These are phyloP conservation scores for Fusarium avenaceum DNA, from an alignment of 2,329 filamentous ascomycete genomes.

Conservation along the genomic window DNA sequence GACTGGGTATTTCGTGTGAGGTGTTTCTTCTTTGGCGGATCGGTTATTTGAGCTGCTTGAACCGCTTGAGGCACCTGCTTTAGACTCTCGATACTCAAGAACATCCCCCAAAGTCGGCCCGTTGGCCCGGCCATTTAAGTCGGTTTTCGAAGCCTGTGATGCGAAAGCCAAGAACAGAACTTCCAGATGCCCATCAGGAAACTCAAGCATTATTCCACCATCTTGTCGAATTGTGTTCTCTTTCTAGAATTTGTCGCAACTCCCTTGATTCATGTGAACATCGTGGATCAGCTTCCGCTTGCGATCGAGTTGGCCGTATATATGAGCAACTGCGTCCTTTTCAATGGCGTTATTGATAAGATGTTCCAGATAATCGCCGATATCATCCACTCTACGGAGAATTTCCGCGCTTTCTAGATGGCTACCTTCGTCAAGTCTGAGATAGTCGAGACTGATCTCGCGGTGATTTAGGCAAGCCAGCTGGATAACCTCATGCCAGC, in stretches of 20 bases:
- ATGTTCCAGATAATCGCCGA: neutral
- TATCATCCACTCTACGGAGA: neutral
- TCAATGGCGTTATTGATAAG: neutral
- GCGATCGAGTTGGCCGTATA: neutral
- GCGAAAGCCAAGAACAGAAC: neutral
- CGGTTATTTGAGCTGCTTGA: neutral
- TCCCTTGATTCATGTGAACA: conserved; percentile 8
- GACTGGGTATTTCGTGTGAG: neutral
- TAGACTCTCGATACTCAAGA: neutral
- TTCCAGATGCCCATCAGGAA: neutral
- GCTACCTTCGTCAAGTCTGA: neutral
- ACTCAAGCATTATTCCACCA: conserved; percentile 1
- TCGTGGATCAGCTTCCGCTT: neutral
- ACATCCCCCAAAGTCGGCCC: neutral
- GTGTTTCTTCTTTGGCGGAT: no score
- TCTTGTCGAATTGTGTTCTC: neutral
- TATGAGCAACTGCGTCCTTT: neutral
- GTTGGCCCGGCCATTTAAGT: neutral
- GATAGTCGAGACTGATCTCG: conserved; percentile 1
- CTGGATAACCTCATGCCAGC: neutral
- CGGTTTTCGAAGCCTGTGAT: neutral
- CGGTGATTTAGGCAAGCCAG: neutral
- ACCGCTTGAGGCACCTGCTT: no score
- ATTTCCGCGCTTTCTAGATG: neutral
- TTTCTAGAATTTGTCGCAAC: no score